Conservation (phyloP, 176 grass and related monocot genomes). For the Carex pumila region DNA sequence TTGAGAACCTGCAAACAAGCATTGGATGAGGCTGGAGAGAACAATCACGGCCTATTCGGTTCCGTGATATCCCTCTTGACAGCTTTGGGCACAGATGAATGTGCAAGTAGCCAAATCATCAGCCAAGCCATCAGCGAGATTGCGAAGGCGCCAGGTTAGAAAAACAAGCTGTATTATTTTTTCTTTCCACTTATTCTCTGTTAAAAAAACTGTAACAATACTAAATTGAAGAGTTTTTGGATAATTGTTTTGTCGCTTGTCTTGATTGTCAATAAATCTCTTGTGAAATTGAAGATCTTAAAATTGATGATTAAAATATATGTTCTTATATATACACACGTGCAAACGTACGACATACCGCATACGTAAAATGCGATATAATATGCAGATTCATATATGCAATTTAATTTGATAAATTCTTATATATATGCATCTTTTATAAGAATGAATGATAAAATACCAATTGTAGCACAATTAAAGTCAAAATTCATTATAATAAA, state of each 20-base stretch:
- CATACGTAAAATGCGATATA: too few species aligned
- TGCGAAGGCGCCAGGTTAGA: background rate
- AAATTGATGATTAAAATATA: too few species aligned
- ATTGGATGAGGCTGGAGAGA: background rate
- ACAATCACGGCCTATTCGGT: background rate
- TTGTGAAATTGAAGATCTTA: too few species aligned
- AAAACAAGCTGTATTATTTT: background rate
- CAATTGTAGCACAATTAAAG: too few species aligned
- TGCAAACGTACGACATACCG: too few species aligned
- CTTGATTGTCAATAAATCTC: too few species aligned
- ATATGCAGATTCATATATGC: too few species aligned
- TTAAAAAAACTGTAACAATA: background rate
- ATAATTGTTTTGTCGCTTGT: background rate
- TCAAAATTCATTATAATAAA: too few species aligned
- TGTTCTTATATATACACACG: too few species aligned
- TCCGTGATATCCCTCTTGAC: background rate
- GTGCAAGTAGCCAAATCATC: background rate
- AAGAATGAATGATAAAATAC: too few species aligned
- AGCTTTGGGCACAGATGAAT: background rate
- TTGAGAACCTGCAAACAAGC: background rate
- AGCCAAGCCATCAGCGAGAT: background rate
- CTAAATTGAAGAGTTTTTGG: background rate
- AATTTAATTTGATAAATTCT: too few species aligned
- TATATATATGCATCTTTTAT: too few species aligned
- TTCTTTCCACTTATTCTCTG: background rate